Conservation (phyloP, 345 rosid species). For the Triadica sebifera region DNA sequence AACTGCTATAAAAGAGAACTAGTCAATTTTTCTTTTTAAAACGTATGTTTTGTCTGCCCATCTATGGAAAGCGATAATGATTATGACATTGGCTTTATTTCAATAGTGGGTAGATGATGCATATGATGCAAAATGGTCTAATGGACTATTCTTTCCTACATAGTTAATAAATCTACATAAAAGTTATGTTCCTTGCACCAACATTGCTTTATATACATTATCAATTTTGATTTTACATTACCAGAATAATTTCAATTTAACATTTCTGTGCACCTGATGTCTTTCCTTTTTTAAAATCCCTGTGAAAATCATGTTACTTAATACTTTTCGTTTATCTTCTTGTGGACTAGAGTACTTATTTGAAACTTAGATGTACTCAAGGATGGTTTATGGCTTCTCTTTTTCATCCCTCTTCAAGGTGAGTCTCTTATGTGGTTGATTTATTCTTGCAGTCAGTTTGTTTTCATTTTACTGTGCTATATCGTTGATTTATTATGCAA, state of each 20-base stretch:
- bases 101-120: no score
- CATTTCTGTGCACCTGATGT: no score
- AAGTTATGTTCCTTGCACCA: not conserved
- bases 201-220: not conserved
- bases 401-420: constrained; percentile 54
- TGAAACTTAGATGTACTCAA: constrained; percentile 67
- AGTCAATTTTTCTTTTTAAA: no score
- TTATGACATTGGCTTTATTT: no score
- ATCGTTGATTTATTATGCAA: no score
- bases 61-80: no score
- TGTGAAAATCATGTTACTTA: not conserved
- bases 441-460: no score
- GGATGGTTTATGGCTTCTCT: constrained; percentile 63
- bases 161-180: not conserved
- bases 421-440: constrained; percentile 21
- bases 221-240: not conserved
- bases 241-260: not conserved
- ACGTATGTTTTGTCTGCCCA: no score
- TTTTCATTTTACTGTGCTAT: no score
- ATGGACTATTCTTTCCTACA: not conserved
- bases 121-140: no score
- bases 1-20: no score
- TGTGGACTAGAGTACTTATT: constrained; percentile 50
- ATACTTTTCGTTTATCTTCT: constrained; percentile 16
- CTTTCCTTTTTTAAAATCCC: not conserved